phyloP scores from a whole-genome alignment of 1,139 yeast species.

The Hemisphaericaspora subhashii region DNA sequence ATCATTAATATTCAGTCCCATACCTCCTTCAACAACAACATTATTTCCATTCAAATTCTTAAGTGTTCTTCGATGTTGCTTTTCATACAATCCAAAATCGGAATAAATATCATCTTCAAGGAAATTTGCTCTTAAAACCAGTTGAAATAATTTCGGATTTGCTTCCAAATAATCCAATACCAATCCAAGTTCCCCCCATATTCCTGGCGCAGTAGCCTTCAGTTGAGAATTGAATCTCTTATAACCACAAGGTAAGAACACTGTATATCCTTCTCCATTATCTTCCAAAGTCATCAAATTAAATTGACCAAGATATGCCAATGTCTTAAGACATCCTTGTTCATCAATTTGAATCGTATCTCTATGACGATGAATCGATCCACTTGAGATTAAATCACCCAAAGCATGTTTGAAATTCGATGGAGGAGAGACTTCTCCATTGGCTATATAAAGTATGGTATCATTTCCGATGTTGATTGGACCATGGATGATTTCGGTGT shows the following conservation, averaged over 20 bases:
- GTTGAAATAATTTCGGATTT: slow-evolving; percentile 50
- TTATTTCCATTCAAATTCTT: slow-evolving; percentile 34
- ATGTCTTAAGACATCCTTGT: slow-evolving; percentile 36
- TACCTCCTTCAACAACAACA: slow-evolving; percentile 23
- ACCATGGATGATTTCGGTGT: slow-evolving; percentile 46
- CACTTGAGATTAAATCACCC: slow-evolving; percentile 40
- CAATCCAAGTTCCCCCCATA: slow-evolving; percentile 72
- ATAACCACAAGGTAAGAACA: slow-evolving; percentile 72
- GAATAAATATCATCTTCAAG: slow-evolving; percentile 68
- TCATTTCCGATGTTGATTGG: slow-evolving; percentile 45
- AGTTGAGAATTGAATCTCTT: not conserved
- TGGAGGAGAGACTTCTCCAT: slow-evolving; percentile 50
- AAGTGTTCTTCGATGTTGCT: not conserved
- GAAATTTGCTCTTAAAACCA: slow-evolving; percentile 58
- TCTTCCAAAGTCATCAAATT: slow-evolving; percentile 43
- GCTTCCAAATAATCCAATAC: slow-evolving; percentile 57
- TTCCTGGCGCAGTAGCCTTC: slow-evolving; percentile 7
- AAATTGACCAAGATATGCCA: slow-evolving; percentile 32
- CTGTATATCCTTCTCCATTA: slow-evolving; percentile 64
- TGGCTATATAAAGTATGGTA: slow-evolving; percentile 62
- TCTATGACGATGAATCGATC: slow-evolving; percentile 29
- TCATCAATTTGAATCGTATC: slow-evolving; percentile 36
- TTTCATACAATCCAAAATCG: slow-evolving; percentile 42
- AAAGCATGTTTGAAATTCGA: slow-evolving; percentile 35
- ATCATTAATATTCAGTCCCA: slow-evolving; percentile 26